Conservation (phyloP, 768 basidiomycete species). For the Suillus luteus region DNA sequence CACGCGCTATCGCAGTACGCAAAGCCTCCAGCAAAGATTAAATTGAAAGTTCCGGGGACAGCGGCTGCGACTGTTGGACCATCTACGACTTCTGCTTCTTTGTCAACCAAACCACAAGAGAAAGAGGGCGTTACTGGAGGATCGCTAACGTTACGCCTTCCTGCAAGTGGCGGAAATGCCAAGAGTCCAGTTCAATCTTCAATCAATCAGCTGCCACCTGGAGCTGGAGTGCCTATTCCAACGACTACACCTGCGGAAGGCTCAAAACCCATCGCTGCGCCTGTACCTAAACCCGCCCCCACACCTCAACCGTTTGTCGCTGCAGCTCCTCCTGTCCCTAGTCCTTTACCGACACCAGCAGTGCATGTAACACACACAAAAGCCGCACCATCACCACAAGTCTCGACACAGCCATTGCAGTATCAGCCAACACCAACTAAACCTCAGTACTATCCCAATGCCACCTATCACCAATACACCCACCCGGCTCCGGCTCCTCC, state of each 20-base stretch:
- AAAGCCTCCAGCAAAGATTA: constrained; percentile 65
- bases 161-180: constrained; percentile 20
- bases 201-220: constrained; percentile 24
- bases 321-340: constrained; percentile 23
- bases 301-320: constrained; percentile 24
- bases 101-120: constrained; percentile 16
- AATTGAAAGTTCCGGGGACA: constrained; percentile 59
- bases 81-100: constrained; percentile 11
- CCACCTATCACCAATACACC: constrained; percentile 43
- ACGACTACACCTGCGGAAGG: constrained; percentile 20
- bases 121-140: constrained; percentile 16
- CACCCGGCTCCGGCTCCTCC: constrained; percentile 29
- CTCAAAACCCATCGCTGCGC: constrained; percentile 25
- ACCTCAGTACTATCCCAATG: constrained; percentile 51
- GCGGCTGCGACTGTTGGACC: constrained; percentile 20
- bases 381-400: constrained; percentile 35
- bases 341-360: constrained; percentile 21
- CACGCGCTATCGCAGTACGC: constrained; percentile 65
- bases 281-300: constrained; percentile 24
- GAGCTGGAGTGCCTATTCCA: constrained; percentile 15
- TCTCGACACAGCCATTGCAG: constrained; percentile 33
- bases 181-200: constrained; percentile 26
- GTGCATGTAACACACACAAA: constrained; percentile 12
- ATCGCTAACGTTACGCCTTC: constrained; percentile 27
- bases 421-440: constrained; percentile 29